Percentiles rank a stretch among this genome's conserved stretches.
phyloP scores from a whole-genome alignment of 192 early-diverging fungal genomes.

The Mortierella antarctica region DNA sequence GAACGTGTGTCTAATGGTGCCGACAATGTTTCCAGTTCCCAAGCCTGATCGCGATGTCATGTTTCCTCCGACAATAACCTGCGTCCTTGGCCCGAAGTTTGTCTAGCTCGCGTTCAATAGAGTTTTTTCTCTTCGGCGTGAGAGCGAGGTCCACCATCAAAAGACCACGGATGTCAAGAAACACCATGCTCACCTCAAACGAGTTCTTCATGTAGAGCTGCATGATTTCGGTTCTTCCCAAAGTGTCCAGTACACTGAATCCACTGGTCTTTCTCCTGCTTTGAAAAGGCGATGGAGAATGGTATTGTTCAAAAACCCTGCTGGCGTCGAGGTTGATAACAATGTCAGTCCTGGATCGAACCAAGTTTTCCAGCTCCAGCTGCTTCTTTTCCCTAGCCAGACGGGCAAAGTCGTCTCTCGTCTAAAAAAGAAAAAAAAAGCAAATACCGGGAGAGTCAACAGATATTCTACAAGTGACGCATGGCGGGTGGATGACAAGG shows the following conservation, averaged over 20 bases:
- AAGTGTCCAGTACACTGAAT: slow-evolving; percentile 23
- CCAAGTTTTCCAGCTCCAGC: slow-evolving; percentile 73
- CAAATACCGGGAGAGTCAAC: not conserved
- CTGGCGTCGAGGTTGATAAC: slow-evolving; percentile 63
- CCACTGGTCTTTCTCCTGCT: slow-evolving; percentile 23
- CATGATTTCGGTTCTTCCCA: slow-evolving; percentile 54
- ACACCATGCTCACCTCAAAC: slow-evolving; percentile 58
- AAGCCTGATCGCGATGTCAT: slow-evolving; percentile 73
- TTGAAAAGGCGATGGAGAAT: slow-evolving; percentile 42
- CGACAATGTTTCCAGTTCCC: slow-evolving; percentile 80
- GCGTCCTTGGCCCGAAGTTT: slow-evolving; percentile 58
- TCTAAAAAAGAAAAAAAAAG: slow-evolving; percentile 27
- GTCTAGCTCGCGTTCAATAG: not conserved
- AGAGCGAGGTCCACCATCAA: too few relatives aligned
- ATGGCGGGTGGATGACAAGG: not conserved
- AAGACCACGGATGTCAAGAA: too few relatives aligned
- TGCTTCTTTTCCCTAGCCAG: slow-evolving; percentile 66
- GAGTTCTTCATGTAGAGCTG: slow-evolving; percentile 70
- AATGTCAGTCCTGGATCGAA: slow-evolving; percentile 69
- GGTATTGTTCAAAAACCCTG: slow-evolving; percentile 60
- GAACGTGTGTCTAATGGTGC: slow-evolving; percentile 82
- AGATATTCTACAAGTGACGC: not conserved
- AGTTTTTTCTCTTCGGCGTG: too few relatives aligned
- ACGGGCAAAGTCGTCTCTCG: slow-evolving; percentile 73
- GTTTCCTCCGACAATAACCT: slow-evolving; percentile 64